Evolutionary conservation across 495 filamentous ascomycete species (phyloP), one percentile per base, ranked within the genome.

Genomic region (Penicillium mononematosum): DNA sequence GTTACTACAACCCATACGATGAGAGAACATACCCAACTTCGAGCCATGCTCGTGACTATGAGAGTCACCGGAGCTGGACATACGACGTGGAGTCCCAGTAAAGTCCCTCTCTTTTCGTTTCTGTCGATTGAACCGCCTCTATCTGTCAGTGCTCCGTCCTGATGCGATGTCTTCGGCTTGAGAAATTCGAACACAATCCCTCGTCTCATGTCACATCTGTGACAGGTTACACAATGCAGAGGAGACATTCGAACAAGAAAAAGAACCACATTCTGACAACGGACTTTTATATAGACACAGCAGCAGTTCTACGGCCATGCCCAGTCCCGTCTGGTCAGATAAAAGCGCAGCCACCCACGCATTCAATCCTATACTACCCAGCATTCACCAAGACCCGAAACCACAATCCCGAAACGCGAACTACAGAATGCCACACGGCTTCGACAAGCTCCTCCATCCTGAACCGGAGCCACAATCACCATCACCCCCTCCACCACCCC

Each of bases 51-150:
- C 66, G 65, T 43, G 68, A 66, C 29, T 70, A 64, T 45, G 61
- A 62, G 51, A 55, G 62, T 57, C 65, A 71, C 52, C 57, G 43
- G 22, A 57, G 62, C 50, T 69, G 68, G 53, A 55, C 62, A 45
- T 67, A 65, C 60, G 74, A 75, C 58, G 46, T 71, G 62, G 74
- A 76, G 44, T 75, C 70, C 54, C 70, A 72, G 74, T 76, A 75
- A 72, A 61, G 60, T 60, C 60, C 69, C 67, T 65, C 47, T 65
- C 55, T 58, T 53, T 39, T 61, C 38, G 24, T 61, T 58, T 36
- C 34, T 62, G 34, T 60, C 56, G 56, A 61, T 56, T 43, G 32
- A 59, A 53, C 24, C 53, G 53, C 46, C 38, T 56, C 42, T 49
- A 56, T 46, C 46, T 66, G 61, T 64, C 56, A 67, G 62, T 60